Evolutionary conservation across 164 flowering plant genomes (phyloP).

Genomic region (Cinnamomum chago): DNA sequence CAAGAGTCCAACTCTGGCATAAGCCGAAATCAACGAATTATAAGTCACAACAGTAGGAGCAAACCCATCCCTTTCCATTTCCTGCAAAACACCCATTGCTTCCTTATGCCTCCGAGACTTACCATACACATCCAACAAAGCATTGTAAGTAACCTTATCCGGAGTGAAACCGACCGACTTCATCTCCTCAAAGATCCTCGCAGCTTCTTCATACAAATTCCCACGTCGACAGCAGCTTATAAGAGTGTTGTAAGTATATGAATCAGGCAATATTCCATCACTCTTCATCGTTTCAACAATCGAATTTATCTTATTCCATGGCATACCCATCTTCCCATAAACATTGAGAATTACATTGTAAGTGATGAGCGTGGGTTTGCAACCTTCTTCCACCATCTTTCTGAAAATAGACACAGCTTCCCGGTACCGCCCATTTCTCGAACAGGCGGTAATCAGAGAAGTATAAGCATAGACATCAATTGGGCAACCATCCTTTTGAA

Average conservation of each 20-base stretch:
- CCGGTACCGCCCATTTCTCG: slow-evolving; percentile 62
- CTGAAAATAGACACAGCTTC: slow-evolving; percentile 65
- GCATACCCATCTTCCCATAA: slow-evolving; percentile 93
- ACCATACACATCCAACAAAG: slow-evolving; percentile 87
- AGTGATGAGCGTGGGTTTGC: slow-evolving; percentile 74
- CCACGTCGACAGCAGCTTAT: slow-evolving; percentile 87
- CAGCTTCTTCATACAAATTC: slow-evolving; percentile 78
- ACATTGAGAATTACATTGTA: slow-evolving; percentile 84
- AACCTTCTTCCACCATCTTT: slow-evolving; percentile 80
- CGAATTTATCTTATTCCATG: slow-evolving; percentile 63
- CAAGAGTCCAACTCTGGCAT: slow-evolving; percentile 70
- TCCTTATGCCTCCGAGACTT: slow-evolving; percentile 73
- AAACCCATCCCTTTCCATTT: slow-evolving; percentile 75
- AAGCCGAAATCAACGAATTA: slow-evolving; percentile 81
- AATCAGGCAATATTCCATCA: slow-evolving; percentile 62
- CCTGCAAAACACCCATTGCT: slow-evolving; percentile 65
- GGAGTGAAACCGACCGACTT: slow-evolving; percentile 61
- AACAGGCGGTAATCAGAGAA: slow-evolving; percentile 60
- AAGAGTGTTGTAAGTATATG: slow-evolving; percentile 84
- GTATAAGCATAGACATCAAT: slow-evolving; percentile 85
- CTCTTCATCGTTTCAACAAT: slow-evolving; percentile 69
- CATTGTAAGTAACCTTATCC: slow-evolving; percentile 88
- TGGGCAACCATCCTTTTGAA: slow-evolving; percentile 48
- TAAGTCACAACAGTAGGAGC: slow-evolving; percentile 73
- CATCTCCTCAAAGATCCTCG: slow-evolving; percentile 68